Evolutionary conservation across 2,329 filamentous ascomycete genomes (phyloP).

Genomic region (Monosporascus sp.): DNA sequence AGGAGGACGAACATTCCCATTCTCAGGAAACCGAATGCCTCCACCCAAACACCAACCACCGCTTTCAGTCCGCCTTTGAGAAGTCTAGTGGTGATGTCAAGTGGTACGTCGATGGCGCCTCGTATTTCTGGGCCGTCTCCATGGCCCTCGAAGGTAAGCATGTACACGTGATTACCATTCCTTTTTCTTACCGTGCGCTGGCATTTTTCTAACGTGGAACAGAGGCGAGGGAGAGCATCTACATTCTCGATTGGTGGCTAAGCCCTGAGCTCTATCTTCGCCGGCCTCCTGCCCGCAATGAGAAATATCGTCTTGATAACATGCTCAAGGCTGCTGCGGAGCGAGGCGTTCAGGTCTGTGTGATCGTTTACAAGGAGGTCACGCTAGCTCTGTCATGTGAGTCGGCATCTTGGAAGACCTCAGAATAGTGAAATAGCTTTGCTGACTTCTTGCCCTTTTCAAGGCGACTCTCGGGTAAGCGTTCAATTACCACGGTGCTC

Average conservation of each 20-base stretch:
- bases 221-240: slow-evolving; percentile 70
- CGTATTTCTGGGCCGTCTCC: slow-evolving; percentile 82
- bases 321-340: slow-evolving; percentile 78
- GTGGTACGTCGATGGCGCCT: slow-evolving; percentile 82
- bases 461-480: slow-evolving; percentile 38
- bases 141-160: slow-evolving; percentile 62
- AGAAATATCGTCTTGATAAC: slow-evolving; percentile 76
- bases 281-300: slow-evolving; percentile 73
- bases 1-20: slow-evolving; percentile 12
- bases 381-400: slow-evolving; percentile 72
- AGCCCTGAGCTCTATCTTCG: slow-evolving; percentile 84
- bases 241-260: slow-evolving; percentile 88
- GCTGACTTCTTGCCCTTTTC: slow-evolving; percentile 6
- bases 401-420: slow-evolving; percentile 37
- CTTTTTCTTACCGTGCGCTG: neutral
- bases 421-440: neutral
- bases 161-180: neutral
- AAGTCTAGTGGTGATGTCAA: slow-evolving; percentile 69
- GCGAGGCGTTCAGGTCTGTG: slow-evolving; percentile 75
- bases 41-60: slow-evolving; percentile 36
- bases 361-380: slow-evolving; percentile 92
- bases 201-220: slow-evolving; percentile 3
- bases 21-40: neutral
- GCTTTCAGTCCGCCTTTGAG: slow-evolving; percentile 66
- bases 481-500: slow-evolving; percentile 16